phyloP scores from a whole-genome alignment of 179 eudicot genomes.

The Drosera spatulata region DNA sequence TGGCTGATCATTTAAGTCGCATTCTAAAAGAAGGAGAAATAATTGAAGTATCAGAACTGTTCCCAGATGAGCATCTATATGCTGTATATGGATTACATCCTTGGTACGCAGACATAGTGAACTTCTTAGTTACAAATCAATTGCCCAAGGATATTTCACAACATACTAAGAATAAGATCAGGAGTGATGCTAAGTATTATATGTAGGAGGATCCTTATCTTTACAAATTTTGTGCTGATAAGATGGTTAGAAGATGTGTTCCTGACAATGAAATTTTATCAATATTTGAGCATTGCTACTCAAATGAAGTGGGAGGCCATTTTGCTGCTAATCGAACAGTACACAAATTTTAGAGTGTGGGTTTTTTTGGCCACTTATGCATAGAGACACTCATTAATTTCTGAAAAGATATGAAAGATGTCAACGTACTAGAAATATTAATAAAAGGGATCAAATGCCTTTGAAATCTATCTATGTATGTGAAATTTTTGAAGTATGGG shows the following conservation, averaged over 20 bases:
- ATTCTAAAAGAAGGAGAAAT: not conserved
- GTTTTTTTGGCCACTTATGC: constrained; percentile 3
- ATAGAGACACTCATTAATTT: not conserved
- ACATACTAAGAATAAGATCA: not conserved
- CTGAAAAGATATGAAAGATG: not conserved
- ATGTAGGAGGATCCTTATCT: not conserved
- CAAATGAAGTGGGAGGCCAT: not conserved
- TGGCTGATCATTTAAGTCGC: not conserved
- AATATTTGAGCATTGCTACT: not conserved
- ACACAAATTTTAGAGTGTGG: not conserved
- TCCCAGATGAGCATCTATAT: not conserved
- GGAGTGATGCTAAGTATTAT: not conserved
- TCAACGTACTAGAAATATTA: constrained; percentile 1
- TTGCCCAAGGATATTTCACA: not conserved
- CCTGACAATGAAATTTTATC: not conserved
- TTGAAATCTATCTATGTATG: not conserved
- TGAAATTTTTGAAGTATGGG: constrained; percentile 10
- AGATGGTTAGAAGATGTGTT: not conserved
- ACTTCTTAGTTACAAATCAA: not conserved
- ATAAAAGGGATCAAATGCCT: constrained; percentile 1
- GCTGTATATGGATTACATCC: not conserved
- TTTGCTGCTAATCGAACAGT: not conserved
- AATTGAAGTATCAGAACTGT: not conserved
- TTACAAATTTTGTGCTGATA: not conserved
- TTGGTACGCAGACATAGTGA: not conserved